These are phyloP conservation scores for Ciborinia camelliae DNA, from an alignment of 2,329 filamentous ascomycete genomes.

Conservation along the genomic window DNA sequence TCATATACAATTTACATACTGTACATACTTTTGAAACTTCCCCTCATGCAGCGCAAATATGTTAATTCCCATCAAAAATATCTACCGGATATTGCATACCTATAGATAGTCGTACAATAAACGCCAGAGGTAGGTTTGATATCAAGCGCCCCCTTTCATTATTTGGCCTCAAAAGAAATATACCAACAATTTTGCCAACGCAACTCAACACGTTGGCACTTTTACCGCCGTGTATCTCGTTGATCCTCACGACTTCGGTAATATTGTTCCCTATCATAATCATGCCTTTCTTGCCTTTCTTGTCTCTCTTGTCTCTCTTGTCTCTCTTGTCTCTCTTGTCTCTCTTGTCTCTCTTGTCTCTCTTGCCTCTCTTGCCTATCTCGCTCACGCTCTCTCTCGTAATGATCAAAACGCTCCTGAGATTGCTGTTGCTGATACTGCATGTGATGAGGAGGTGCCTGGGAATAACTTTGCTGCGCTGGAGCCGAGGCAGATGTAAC, in stretches of 20 bases:
- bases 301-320: constrained; percentile 11
- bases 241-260: constrained; percentile 4
- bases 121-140: background rate
- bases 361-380: constrained; percentile 11
- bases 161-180: background rate
- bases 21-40: too few relatives aligned
- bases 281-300: constrained; percentile 2
- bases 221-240: background rate
- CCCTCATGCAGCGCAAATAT: too few relatives aligned
- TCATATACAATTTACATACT: too few relatives aligned
- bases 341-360: too few relatives aligned
- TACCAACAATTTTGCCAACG: background rate
- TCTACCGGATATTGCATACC: too few relatives aligned
- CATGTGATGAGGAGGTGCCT: constrained; percentile 27
- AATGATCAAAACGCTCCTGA: constrained; percentile 17
- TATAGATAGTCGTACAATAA: background rate
- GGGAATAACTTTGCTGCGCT: constrained; percentile 28
- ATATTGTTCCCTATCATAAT: constrained; percentile 6
- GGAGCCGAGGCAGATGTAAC: constrained; percentile 28
- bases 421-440: constrained; percentile 26
- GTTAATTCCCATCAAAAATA: too few relatives aligned
- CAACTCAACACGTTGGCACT: background rate
- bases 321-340: constrained; percentile 13
- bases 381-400: constrained; percentile 12
- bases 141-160: background rate